phyloP scores from a whole-genome alignment of 2,329 filamentous ascomycete species.

The Helotiales sp. region DNA sequence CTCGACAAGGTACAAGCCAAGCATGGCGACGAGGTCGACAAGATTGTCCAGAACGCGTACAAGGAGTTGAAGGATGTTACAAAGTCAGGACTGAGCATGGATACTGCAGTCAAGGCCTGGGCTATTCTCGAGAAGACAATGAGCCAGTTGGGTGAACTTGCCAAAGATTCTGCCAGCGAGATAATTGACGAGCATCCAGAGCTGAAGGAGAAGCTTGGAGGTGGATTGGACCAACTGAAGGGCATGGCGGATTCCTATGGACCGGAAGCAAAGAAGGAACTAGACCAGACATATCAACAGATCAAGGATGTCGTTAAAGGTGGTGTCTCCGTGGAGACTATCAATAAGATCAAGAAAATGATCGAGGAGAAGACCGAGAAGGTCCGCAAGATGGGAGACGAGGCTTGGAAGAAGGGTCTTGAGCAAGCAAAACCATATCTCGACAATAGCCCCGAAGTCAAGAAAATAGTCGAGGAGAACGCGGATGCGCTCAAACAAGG shows the following conservation, averaged over 20 bases:
- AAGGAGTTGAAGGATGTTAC: constrained; percentile 66
- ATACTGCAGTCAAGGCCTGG: constrained; percentile 65
- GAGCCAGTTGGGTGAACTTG: constrained; percentile 63
- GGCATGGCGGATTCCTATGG: constrained; percentile 71
- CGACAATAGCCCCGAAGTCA: constrained; percentile 78
- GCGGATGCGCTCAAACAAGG: constrained; percentile 69
- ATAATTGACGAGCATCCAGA: constrained; percentile 76
- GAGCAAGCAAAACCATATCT: constrained; percentile 74
- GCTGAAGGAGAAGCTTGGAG: constrained; percentile 73
- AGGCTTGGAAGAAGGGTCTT: constrained; percentile 73
- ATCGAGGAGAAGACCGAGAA: constrained; percentile 73
- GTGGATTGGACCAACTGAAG: constrained; percentile 71
- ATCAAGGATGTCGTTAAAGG: constrained; percentile 66
- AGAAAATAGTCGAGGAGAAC: constrained; percentile 75
- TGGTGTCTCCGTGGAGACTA: constrained; percentile 59
- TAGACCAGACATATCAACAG: constrained; percentile 73
- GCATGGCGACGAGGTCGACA: constrained; percentile 72
- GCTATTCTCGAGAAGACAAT: constrained; percentile 66
- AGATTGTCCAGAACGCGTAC: constrained; percentile 71
- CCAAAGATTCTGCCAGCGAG: constrained; percentile 65
- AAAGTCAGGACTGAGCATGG: constrained; percentile 63
- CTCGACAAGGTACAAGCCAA: constrained; percentile 70
- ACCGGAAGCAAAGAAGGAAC: constrained; percentile 77
- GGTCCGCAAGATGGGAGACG: constrained; percentile 69
- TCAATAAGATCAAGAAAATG: constrained; percentile 63